Base-by-base conservation (phyloP, 169 alveolate genomes). In the Toxoplasma gondii region DNA sequence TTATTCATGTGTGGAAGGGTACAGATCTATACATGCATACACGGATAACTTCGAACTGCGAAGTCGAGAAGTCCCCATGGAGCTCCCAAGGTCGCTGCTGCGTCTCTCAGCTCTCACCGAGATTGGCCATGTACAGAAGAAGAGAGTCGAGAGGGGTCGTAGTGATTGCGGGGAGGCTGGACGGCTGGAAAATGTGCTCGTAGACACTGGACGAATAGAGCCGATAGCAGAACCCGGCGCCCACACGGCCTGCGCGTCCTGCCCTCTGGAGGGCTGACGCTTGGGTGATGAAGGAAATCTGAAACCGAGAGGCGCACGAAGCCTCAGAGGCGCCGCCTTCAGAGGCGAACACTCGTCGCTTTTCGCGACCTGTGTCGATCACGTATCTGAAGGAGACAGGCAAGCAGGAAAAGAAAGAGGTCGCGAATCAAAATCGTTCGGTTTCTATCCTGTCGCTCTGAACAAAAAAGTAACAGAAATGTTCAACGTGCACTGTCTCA, bases 231-330 rank as follows among this genome's bases (percentile, higher is more conserved):
- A 98, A 99, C 1, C 99, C 99, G 45, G 99, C 99, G 5, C 99
- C 99, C 9, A 99, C 98, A 97, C 99, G 98, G 54, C 99, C 99
- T 0, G 99, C 99, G 95, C 99, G 97, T 36, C 99, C 99, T 41
- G 99, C 97, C 94, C 99, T 98, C 95, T 99, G 99, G 88, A 97
- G 97, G 31, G 99, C 98, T 43, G 99, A 97, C 22, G 99, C 98
- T 95, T 98, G 97, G 88, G 99, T 96, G 54, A 97, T 97, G 98
- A 99, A 98, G 43, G 97, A 96, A 69, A 99, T 97, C 41, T 94
- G 94, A 96, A 98, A 99, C 91, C 97, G 96, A 31, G 99, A 98
- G 78, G 98, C 96, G 69, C 98, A 98, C 45, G 97, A 96, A 39
- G 96, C 96, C 87, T 36, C 49, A 1, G 92, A 24, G 34, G 97